Evolutionary conservation across 805 yeast species (phyloP).

Genomic region (Isabelozyma pseudorhagii): DNA sequence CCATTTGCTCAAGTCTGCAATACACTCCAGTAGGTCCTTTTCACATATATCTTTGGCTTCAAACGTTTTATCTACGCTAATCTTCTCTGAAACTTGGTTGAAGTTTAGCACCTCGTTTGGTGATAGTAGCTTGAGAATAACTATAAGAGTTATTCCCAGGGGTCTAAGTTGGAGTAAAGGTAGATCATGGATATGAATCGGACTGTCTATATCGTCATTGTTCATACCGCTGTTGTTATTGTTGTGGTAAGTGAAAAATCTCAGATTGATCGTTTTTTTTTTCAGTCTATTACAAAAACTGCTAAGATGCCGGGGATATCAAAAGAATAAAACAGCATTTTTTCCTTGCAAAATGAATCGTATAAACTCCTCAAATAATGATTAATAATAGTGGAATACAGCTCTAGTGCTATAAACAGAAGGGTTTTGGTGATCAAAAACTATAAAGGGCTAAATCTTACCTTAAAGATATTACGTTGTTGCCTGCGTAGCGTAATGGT

Average conservation of each 20-base stretch:
- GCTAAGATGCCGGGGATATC: too few relatives aligned
- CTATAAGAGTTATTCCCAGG: slow-evolving; percentile 41
- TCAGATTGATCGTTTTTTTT: too few relatives aligned
- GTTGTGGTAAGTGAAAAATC: too few relatives aligned
- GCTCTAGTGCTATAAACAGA: too few relatives aligned
- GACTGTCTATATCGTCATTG: slow-evolving; percentile 12
- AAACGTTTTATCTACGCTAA: slow-evolving; percentile 3
- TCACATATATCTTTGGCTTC: slow-evolving; percentile 3
- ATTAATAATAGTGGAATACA: too few relatives aligned
- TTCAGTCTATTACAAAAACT: too few relatives aligned
- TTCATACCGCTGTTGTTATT: background rate
- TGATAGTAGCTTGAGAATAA: slow-evolving; percentile 46
- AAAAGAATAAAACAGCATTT: too few relatives aligned
- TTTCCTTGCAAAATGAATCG: too few relatives aligned
- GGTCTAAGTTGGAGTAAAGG: slow-evolving; percentile 50
- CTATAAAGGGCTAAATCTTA: too few relatives aligned
- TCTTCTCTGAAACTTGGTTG: slow-evolving; percentile 9
- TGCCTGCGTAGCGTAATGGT: slow-evolving; percentile 64
- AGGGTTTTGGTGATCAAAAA: too few relatives aligned
- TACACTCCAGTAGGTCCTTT: slow-evolving; percentile 24
- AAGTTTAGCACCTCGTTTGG: slow-evolving; percentile 55
- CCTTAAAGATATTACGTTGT: too few relatives aligned
- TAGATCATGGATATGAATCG: slow-evolving; percentile 55
- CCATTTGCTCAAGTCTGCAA: slow-evolving; percentile 18
- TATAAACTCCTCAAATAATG: too few relatives aligned